Evolutionary conservation across 2,329 filamentous ascomycete species (phyloP), one percentile per base, ranked within the genome.

Genomic region (Pseudogymnoascus sp.): DNA sequence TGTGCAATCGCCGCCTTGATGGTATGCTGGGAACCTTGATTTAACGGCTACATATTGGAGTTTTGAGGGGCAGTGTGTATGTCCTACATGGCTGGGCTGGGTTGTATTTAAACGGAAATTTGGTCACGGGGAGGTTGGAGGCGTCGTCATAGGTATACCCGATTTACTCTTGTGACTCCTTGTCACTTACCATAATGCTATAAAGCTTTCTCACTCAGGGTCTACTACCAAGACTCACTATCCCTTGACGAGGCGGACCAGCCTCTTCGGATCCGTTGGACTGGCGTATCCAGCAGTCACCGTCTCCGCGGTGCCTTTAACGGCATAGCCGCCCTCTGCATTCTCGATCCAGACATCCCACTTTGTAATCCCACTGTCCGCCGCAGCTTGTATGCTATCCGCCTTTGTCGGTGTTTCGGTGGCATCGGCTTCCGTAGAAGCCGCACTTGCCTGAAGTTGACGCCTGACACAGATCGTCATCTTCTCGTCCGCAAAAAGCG

Each of bases 401-500:
- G 71, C 76, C 69, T 77, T 74, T 62, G 72, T 75, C 75, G 73
- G 9, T 33, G 28, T 21, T 35, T 55, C 49, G 3, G n/a, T 21
- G 5, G 5, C 49, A 33, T 14, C 33, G n/a, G 5, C 49, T 18
- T 55, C 16, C 16, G 9, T 33, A 33, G 49, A 21, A 33, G 28
- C 11, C 9, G n/a, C 28, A 4, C 14, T 14, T 55, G 45, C 8
- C 18, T 12, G 45, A 12, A 8, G 25, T 5, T 31, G 25, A 33
- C 74, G 78, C 65, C 83, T 81, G 12, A 88, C 81, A 69, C 90
- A 93, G 3, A 97, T 80, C 31, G 75, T 84, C 75, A 96, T 79
- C 60, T 82, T 74, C 73, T 95, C 88, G 45, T 83, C 80, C 31
- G 86, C 90, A 73, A 91, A 96, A 18, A 97, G 77, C 12, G 93